phyloP scores from a whole-genome alignment of 192 early-diverging fungal species.

The Podila verticillata region DNA sequence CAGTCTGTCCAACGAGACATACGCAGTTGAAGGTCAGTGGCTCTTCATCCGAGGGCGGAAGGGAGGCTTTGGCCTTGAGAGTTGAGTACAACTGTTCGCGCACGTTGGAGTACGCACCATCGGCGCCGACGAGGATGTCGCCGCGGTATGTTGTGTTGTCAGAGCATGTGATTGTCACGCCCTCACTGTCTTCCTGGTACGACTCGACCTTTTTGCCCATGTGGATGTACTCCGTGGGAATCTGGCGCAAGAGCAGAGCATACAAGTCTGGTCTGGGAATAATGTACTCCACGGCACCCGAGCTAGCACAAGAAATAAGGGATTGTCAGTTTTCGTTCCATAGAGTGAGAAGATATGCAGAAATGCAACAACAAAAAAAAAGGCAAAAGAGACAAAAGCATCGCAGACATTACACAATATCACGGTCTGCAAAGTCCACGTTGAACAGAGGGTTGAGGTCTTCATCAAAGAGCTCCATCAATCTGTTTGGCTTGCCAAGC shows the following conservation, averaged over 20 bases:
- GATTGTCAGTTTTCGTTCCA: background rate
- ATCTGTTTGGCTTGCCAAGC: background rate
- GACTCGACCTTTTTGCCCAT: background rate
- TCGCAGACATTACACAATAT: background rate
- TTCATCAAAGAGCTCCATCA: background rate
- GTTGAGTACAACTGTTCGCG: background rate
- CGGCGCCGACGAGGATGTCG: slow-evolving; percentile 5
- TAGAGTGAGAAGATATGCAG: background rate
- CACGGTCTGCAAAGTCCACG: background rate
- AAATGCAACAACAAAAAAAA: background rate
- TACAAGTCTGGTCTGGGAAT: background rate
- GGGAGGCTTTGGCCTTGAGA: background rate
- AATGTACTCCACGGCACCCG: slow-evolving; percentile 2
- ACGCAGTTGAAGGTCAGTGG: background rate
- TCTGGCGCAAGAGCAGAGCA: background rate
- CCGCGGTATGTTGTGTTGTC: background rate
- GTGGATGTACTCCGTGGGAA: background rate
- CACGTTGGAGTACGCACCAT: background rate
- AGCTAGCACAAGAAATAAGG: background rate
- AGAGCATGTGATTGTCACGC: background rate
- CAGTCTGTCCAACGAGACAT: slow-evolving; percentile 2
- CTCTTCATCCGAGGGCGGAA: background rate
- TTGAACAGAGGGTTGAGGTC: background rate
- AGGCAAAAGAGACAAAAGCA: background rate
- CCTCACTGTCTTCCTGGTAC: background rate